Evolutionary conservation across 2,329 filamentous ascomycete species (phyloP), one percentile per base, ranked within the genome.

Genomic region (Arthroderma sp.): DNA sequence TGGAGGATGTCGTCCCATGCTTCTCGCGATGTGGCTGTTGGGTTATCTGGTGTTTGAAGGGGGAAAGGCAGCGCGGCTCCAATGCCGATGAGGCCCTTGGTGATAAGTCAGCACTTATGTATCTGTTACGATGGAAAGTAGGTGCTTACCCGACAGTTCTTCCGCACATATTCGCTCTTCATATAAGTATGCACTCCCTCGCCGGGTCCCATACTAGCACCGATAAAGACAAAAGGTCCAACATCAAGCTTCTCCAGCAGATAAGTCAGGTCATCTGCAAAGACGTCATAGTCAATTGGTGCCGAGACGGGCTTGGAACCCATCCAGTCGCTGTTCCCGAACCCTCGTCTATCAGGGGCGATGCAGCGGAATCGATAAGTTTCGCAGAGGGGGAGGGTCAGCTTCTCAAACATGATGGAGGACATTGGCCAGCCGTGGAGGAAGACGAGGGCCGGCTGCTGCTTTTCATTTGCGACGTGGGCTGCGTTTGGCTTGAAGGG

Each of bases 371-470:
- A 62, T 39, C 63, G 60, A 25, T 68, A 59, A 4, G 61, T 64
- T 58, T 66, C 63, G 54, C 64, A 64, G 37, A 68, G 61, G 4
- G 59, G 61, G 11, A 68, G 58, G 53, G 65, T 65, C 44, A 67
- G 53, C 25, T 64, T 61, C 19, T 67, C 66, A 54, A 63, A 68
- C 63, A 68, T 66, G n/a, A 61, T 57, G 15, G 65, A 63, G 19
- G 64, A 66, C 59, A 67, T 65, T n/a, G 66, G 66, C 66, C 66
- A 68, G 19, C 66, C 65, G 49, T 68, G 66, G 41, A 68, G 64
- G 59, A 67, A 68, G 39, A 68, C 62, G 3, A 68, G 57, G 11
- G 62, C 54, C 3, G 61, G 63, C 15, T 61, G 56, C 13, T 54
- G 39, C 38, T 59, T 58, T 33, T 31, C 44, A 3, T 51, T 33